Base-by-base conservation (phyloP, 768 basidiomycete species). In the Boletus coccyginus region DNA sequence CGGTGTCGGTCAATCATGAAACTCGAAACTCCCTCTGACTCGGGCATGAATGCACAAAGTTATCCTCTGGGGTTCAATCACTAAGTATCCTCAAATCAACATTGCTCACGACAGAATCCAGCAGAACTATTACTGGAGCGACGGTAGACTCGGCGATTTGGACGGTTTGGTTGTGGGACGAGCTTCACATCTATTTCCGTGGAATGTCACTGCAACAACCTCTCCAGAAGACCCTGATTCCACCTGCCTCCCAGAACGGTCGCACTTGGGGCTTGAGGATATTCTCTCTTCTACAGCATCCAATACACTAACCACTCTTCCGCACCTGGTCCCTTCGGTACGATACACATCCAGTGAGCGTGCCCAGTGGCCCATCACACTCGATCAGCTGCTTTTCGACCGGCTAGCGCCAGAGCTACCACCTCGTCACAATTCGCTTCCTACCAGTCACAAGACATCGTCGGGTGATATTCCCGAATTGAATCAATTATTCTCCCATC, bases 1-100 rank as follows among this genome's bases (percentile, higher is more conserved):
- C 29, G 44, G 42, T 73, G 65, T 36, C 66, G 61, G 38, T 78
- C 80, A 3, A 78, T 78, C 51, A 71, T 75, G 66, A 59, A 53
- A 32, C 64, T 77, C 13, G 58, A 59, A n/a, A n/a, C n/a, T n/a
- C n/a, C n/a, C n/a, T n/a, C n/a, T n/a, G n/a, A n/a, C n/a, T n/a
- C n/a, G n/a, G n/a, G n/a, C n/a, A n/a, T n/a, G n/a, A n/a, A n/a
- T n/a, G n/a, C n/a, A n/a, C n/a, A n/a, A n/a, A n/a, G n/a, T n/a
- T n/a, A n/a, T n/a, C n/a, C 21, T 21, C 21, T 21, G 21, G 21
- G 2, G 2, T 24, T 35, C 14, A 40, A n/a, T n/a, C n/a, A 24
- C 57, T 46, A 4, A 24, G 10, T 9, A 27, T 38, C 52, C 52
- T 40, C 47, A 49, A 33, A 13, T 55, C 5, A 13, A 16, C 2